phyloP scores from a whole-genome alignment of 257 asterid species.

The Ilex asprella region DNA sequence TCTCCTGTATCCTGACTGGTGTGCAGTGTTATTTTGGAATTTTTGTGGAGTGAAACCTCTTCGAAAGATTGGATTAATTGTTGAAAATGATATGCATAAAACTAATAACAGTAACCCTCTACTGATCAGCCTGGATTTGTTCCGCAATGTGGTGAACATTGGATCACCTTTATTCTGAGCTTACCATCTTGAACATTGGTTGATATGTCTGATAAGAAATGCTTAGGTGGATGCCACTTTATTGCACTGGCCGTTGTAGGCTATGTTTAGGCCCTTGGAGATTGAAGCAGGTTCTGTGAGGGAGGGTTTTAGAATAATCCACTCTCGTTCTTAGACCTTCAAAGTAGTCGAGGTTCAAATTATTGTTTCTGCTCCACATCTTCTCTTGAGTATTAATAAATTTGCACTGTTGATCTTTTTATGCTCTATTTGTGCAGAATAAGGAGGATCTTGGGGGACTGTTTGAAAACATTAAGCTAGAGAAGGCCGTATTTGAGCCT shows the following conservation, averaged over 20 bases:
- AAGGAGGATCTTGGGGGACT: constrained; percentile 36
- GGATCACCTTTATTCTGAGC: no score
- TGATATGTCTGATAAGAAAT: no score
- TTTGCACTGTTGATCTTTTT: constrained; percentile 1
- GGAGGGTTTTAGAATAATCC: background rate
- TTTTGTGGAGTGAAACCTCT: no score
- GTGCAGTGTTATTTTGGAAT: no score
- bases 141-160: no score
- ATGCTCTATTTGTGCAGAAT: constrained; percentile 37
- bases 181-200: no score
- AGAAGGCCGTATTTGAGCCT: constrained; percentile 43
- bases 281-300: background rate
- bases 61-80: no score
- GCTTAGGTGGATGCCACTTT: no score
- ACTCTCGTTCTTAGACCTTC: background rate
- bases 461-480: constrained; percentile 34
- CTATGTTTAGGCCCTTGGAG: background rate
- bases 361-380: background rate
- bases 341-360: background rate
- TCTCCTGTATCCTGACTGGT: no score
- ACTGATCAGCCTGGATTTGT: no score
- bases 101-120: no score
- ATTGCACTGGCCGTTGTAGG: background rate
- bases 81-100: no score
- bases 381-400: background rate